These are phyloP conservation scores for Colletotrichum gigasporum DNA, from an alignment of 2,329 filamentous ascomycete genomes.

Conservation along the genomic window DNA sequence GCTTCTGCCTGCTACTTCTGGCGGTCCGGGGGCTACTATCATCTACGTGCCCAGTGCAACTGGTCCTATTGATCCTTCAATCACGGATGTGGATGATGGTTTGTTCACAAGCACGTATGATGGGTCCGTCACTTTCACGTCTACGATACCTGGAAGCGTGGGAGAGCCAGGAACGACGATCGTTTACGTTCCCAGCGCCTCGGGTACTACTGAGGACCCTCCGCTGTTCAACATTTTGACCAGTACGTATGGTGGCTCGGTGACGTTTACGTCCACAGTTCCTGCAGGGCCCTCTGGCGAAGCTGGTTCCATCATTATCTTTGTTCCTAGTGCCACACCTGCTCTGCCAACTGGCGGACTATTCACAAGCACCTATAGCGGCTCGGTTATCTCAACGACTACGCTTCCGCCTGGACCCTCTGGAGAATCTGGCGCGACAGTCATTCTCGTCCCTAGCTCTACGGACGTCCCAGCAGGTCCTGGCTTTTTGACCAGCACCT, in stretches of 20 bases:
- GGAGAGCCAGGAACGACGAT: background rate
- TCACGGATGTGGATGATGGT: background rate
- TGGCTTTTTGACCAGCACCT: constrained; percentile 7
- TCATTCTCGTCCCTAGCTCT: background rate
- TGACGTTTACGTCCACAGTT: background rate
- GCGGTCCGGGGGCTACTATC: background rate
- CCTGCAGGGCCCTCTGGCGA: background rate
- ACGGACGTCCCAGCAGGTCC: background rate
- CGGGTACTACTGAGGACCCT: background rate
- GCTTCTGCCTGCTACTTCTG: background rate
- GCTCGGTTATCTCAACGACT: background rate
- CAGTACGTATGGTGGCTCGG: constrained; percentile 17
- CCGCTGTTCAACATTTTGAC: background rate
- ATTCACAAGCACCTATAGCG: background rate
- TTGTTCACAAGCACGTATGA: background rate
- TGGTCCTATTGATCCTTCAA: background rate
- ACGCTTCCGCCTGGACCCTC: background rate
- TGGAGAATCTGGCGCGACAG: background rate
- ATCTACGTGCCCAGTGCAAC: background rate
- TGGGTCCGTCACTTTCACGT: background rate
- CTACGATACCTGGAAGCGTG: background rate
- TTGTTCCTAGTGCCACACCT: background rate
- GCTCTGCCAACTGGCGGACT: background rate
- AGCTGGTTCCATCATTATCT: background rate
- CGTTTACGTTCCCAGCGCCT: background rate